Evolutionary conservation across 495 filamentous ascomycete species (phyloP), one percentile per base, ranked within the genome.

Genomic region (Aspergillus nanangensis): DNA sequence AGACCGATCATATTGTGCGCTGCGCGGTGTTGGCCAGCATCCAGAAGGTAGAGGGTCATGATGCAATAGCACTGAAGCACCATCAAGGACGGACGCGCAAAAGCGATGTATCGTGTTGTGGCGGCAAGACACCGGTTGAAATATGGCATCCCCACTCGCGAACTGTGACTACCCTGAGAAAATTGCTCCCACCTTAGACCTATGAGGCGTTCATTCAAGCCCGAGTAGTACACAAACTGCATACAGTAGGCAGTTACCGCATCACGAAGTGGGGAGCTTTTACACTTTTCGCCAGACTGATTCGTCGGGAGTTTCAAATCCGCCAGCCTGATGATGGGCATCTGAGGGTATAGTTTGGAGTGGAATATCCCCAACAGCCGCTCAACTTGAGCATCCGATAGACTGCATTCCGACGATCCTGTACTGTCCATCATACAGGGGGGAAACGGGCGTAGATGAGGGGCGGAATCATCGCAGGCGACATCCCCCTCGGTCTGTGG

Each of bases 1-100:
- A 60, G 43, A 1, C 63, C 61, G 8, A 60, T 56, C 41, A 67
- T 61, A 36, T 63, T 63, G 50, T 67, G 64, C 11, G 63, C 61
- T 8, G 58, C 48, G 10, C 55, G 53, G n/a, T 61, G 49, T 23
- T 65, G 52, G 5, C 55, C 57, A 2, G 46, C 35, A 22, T 61
- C 49, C 7, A 61, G 45, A 13, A 61, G 40, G 24, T 57, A 61
- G 5, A 54, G 23, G 2, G 43, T 42, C 48, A 61, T 48, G n/a
- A 59, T 40, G 32, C 55, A 55, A 31, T 61, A 61, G 42, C 61
- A 59, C 31, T 61, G 54, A 3, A 65, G 27, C 11, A 44, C 41
- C 8, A 39, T 38, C 9, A 67, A 17, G 13, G 57, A 53, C 8
- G 54, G 57, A 11, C 25, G n/a, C n/a, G n/a, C n/a, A n/a, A n/a